phyloP scores from a whole-genome alignment of 148 eudicot genomes.

The Beta vulgaris region DNA sequence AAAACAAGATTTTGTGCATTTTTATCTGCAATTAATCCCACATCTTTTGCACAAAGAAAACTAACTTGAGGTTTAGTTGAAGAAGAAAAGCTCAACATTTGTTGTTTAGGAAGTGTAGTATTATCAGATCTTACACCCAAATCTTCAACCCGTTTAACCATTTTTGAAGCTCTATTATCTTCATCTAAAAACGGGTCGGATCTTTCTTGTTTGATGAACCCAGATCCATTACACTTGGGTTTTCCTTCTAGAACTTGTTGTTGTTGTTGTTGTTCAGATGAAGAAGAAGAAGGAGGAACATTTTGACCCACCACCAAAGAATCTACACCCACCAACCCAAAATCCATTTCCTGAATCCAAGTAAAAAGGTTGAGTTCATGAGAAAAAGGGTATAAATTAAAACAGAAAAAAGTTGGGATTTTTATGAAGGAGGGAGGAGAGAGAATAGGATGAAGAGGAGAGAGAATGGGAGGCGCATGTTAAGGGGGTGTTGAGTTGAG shows the following conservation, averaged over 20 bases:
- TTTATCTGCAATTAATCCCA: slow-evolving; percentile 31
- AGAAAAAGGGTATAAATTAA: neutral
- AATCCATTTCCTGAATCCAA: slow-evolving; percentile 28
- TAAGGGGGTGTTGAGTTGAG: slow-evolving; percentile 13
- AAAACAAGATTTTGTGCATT: slow-evolving; percentile 30
- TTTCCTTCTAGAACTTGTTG: slow-evolving; percentile 21
- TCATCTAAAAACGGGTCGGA: slow-evolving; percentile 47
- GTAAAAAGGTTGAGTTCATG: slow-evolving; percentile 30
- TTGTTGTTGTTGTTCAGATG: neutral
- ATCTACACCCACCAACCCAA: slow-evolving; percentile 33
- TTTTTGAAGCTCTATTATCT: slow-evolving; percentile 34
- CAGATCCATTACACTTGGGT: slow-evolving; percentile 45
- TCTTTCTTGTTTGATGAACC: slow-evolving; percentile 48
- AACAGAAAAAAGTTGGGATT: neutral
- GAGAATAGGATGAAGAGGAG: slow-evolving; percentile 11
- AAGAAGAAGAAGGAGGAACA: neutral
- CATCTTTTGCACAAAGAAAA: slow-evolving; percentile 31
- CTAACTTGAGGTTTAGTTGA: slow-evolving; percentile 33
- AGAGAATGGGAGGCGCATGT: slow-evolving; percentile 31
- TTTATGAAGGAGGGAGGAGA: slow-evolving; percentile 11
- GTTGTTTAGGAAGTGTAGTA: slow-evolving; percentile 32
- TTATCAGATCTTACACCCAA: slow-evolving; percentile 43
- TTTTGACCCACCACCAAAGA: slow-evolving; percentile 14
- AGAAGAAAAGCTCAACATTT: slow-evolving; percentile 67
- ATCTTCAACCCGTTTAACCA: slow-evolving; percentile 32